A percentile compares a stretch with the other conserved stretches of the same genome.
These are phyloP conservation scores for Gnaphalium uliginosum DNA, from an alignment of 129 eudicot species.

Conservation along the genomic window DNA sequence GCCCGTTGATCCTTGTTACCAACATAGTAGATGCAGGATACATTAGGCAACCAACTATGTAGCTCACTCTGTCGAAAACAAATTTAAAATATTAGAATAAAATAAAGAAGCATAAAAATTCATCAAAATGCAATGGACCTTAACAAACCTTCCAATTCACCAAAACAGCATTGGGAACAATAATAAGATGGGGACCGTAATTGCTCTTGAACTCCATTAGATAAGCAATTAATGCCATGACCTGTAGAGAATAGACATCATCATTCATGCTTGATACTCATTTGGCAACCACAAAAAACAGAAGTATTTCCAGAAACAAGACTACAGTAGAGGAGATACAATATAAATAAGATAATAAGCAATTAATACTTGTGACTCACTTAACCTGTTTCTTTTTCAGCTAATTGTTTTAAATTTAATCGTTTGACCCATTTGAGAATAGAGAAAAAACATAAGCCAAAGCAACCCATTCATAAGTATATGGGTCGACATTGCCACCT, in stretches of 20 bases:
- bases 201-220: slow-evolving; percentile 97
- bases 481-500: neutral
- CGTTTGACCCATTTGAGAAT: slow-evolving; percentile 5
- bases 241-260: slow-evolving; percentile 43
- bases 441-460: neutral
- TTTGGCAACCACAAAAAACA: neutral
- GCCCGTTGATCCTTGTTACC: slow-evolving; percentile 87
- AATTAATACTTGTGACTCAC: neutral
- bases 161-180: slow-evolving; percentile 97
- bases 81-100: slow-evolving; percentile 12
- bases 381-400: neutral
- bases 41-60: slow-evolving; percentile 90
- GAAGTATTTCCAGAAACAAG: neutral
- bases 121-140: neutral
- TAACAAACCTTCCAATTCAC: slow-evolving; percentile 95
- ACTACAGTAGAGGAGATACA: neutral
- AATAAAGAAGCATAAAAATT: neutral
- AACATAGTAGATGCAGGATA: slow-evolving; percentile 90
- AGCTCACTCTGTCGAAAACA: slow-evolving; percentile 72
- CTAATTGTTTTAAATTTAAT: neutral
- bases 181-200: slow-evolving; percentile 98
- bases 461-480: neutral
- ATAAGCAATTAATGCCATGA: slow-evolving; percentile 97
- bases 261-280: neutral
- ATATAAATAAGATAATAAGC: no score